These are phyloP conservation scores for Aspergillus pseudoglaucus DNA, from an alignment of 2,329 filamentous ascomycete species.

Conservation along the genomic window DNA sequence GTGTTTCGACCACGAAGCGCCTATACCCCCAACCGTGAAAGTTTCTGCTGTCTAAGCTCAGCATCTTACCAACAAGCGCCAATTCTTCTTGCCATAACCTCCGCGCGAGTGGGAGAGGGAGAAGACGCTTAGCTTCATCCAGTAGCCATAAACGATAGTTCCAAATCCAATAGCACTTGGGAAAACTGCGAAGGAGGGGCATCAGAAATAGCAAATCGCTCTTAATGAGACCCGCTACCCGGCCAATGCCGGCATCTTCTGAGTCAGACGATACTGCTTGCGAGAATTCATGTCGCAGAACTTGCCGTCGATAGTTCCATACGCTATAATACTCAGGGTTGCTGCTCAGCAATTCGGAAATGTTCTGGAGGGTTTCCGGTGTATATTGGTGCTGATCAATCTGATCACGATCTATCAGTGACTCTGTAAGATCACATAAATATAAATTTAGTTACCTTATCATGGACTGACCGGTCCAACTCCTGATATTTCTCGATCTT, in stretches of 20 bases:
- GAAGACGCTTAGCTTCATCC: conserved; percentile 58
- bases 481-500: conserved; percentile 70
- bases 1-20: conserved; percentile 65
- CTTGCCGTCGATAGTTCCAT: conserved; percentile 57
- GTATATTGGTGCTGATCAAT: conserved; percentile 35
- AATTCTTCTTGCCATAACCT: conserved; percentile 80
- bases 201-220: conserved; percentile 76
- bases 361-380: conserved; percentile 37
- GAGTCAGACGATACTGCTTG: conserved; percentile 13
- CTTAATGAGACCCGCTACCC: conserved; percentile 52
- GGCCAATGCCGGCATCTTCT: conserved; percentile 35
- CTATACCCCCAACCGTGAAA: conserved; percentile 97
- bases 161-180: conserved; percentile 99
- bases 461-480: conserved; percentile 61
- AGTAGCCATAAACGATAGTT: conserved; percentile 88
- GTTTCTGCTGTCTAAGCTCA: conserved; percentile 77
- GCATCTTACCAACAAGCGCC: conserved; percentile 77
- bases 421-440: background rate
- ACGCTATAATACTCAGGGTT: conserved; percentile 46
- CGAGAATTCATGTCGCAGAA: conserved; percentile 56
- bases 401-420: conserved; percentile 21
- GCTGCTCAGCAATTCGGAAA: conserved; percentile 37
- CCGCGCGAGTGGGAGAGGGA: conserved; percentile 52
- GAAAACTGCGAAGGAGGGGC: conserved; percentile 73
- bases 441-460: conserved; percentile 47